Conservation (phyloP, 129 eudicot species). For the Centrapalus pauciflorus region DNA sequence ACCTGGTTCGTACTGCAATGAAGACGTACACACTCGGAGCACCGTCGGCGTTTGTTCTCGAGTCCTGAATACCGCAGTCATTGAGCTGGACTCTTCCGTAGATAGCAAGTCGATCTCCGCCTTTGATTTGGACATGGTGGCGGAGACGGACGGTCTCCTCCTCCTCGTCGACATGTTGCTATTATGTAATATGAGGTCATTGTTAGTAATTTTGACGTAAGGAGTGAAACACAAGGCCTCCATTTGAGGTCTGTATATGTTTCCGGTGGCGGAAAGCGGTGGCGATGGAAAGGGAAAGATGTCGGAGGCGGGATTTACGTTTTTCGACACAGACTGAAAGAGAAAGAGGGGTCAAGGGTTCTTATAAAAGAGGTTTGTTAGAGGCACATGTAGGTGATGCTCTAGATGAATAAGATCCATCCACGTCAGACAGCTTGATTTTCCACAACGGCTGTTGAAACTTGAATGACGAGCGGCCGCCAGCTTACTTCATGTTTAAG, state of each 20-base stretch:
- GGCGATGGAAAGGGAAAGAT: neutral
- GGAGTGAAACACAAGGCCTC: conserved; percentile 29
- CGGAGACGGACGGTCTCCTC: conserved; percentile 13
- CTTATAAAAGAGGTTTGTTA: neutral
- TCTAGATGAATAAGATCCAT: neutral
- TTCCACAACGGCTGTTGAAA: no score
- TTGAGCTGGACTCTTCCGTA: conserved; percentile 4
- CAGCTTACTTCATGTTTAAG: neutral
- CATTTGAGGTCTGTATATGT: conserved; percentile 5
- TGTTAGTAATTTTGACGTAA: conserved; percentile 22
- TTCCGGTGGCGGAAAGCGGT: neutral
- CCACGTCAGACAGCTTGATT: conserved; percentile 6
- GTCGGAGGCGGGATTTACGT: conserved; percentile 11
- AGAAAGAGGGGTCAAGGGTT: conserved; percentile 20
- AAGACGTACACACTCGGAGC: conserved; percentile 36
- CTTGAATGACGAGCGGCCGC: neutral
- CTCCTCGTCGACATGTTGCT: neutral
- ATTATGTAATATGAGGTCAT: conserved; percentile 13
- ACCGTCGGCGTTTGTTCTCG: conserved; percentile 8
- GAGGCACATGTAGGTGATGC: conserved; percentile 3
- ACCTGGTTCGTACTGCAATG: conserved; percentile 41
- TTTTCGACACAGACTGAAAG: neutral
- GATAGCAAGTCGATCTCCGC: conserved; percentile 18
- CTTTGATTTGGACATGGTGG: conserved; percentile 37
- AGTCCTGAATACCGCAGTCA: conserved; percentile 10